Evolutionary conservation across 2,329 filamentous ascomycete genomes (phyloP), one percentile per base, ranked within the genome.

Genomic region (Alternaria conjuncta): DNA sequence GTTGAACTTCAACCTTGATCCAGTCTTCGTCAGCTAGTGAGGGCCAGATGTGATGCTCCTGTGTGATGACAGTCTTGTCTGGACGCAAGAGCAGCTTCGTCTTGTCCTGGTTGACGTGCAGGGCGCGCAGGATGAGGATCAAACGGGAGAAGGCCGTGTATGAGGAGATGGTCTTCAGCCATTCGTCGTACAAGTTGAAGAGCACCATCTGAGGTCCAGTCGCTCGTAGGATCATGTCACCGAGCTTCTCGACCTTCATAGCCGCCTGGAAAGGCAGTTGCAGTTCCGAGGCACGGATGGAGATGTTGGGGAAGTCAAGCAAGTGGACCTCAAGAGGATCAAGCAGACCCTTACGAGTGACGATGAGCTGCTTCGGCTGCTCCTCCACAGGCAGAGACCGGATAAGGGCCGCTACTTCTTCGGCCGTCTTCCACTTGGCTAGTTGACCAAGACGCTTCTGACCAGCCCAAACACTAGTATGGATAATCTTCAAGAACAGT

Each of bases 121-220:
- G 87, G 13, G 96, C 95, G 81, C 96, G 92, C 57, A 99, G 84
- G 64, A 99, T 98, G 66, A 99, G 84, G 67, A 99, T 90, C 63
- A 99, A 85, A 82, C 96, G 91, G 23, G 96, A 99, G 84, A 99
- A 99, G 6, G 96, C 96, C 7, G 96, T 99, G 84, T 98, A 99
- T 0, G 96, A 97, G 0, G 96, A 98, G 65, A 99, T 97, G 15
- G 92, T 95, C 89, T 98, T 98, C 66, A 98, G 83, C 96, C 96
- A 99, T 80, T 99, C 96, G 75, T 99, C 96, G 76, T 98, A 99
- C 43, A 99, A 85, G 77, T 99, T 99, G 88, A 98, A 99, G 9
- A 99, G 87, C 57, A 99, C 96, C 96, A 99, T 99, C 82, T 99
- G 96, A n/a, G 96, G 96, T 79, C 98, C 96, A 0, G 96, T 99